Base-by-base conservation (phyloP, 768 basidiomycete species). In the Mycena latifolia region DNA sequence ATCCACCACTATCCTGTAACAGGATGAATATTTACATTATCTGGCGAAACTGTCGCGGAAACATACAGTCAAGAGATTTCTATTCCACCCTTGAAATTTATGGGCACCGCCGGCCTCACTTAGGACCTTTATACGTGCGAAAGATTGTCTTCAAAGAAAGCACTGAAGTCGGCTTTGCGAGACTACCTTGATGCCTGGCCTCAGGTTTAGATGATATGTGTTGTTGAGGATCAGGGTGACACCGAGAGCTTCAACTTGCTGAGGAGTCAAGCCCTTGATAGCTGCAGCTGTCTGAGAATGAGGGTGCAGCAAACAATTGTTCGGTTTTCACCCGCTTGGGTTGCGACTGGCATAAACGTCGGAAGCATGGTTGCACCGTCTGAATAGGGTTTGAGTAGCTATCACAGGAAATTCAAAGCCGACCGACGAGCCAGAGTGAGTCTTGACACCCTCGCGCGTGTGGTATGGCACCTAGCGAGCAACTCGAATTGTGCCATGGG, bases 291-390 rank as follows among this genome's bases (percentile, higher is more conserved):
- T 24, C 25, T 65, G 5, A 57, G 50, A 55, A 55, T 18, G 33
- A 25, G 31, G 37, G 28, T 2, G n/a, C 20, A 22, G 25, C 8
- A 35, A 60, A 29, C 18, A n/a, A n/a, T n/a, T 1, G 37, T 28
- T n/a, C n/a, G 9, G 6, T 17, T 51, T n/a, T 58, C 48, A 66
- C 65, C 65, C 20, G 92, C 94, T 74, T 96, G 95, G 5, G 95
- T 96, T 3, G 94, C 94, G 11, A 96, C 94, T 4, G 94, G 95
- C 95, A 96, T 96, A 72, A 96, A 96, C 0, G 94, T 94, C 2
- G 94, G 94, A 22, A 95, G 80, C 83, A 91, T 88, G 2, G 94
- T 95, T 41, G 85, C 80, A 11, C 93, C 93, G 80, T 95, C 93
- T 94, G 66, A 25, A 69, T 22, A 48, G 33, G 11, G 66, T 59